Conservation (phyloP, 257 asterid species). For the Solanum habrochaites region DNA sequence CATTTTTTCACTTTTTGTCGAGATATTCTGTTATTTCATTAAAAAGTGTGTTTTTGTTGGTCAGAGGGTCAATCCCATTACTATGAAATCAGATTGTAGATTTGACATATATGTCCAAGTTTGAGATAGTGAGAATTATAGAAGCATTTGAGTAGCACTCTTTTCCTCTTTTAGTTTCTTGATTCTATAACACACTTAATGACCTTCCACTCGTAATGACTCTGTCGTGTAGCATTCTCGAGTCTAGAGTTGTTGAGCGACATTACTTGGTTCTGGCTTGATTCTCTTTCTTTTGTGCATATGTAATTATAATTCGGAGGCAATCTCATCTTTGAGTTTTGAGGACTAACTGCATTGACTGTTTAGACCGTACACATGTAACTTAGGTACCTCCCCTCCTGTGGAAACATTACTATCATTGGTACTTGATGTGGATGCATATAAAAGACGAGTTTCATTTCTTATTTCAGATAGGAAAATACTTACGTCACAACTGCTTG, state of each 20-base stretch:
- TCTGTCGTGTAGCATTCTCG: slow-evolving; percentile 10
- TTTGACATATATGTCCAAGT: slow-evolving; percentile 79
- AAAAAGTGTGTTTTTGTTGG: slow-evolving; percentile 21
- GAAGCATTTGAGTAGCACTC: slow-evolving; percentile 53
- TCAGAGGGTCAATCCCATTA: slow-evolving; percentile 90
- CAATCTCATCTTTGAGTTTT: slow-evolving; percentile 4
- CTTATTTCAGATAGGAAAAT: neutral
- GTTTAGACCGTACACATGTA: slow-evolving; percentile 96
- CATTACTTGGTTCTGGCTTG: slow-evolving; percentile 52
- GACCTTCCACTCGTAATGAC: neutral
- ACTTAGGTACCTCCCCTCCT: slow-evolving; percentile 48
- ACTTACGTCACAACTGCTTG: neutral
- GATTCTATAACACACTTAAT: neutral
- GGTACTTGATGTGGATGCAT: neutral
- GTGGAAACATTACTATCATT: neutral
- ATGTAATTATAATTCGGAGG: no score
- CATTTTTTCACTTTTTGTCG: neutral
- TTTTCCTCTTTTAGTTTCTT: neutral
- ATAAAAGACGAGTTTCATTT: neutral
- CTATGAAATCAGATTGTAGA: slow-evolving; percentile 96
- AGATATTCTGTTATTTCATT: neutral
- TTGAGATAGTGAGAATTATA: slow-evolving; percentile 41
- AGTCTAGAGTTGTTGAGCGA: slow-evolving; percentile 71
- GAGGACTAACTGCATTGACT: slow-evolving; percentile 84
- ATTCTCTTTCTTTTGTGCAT: neutral